Conservation (phyloP, 371 early-diverging fungal species). For the Zychaea mexicana region DNA sequence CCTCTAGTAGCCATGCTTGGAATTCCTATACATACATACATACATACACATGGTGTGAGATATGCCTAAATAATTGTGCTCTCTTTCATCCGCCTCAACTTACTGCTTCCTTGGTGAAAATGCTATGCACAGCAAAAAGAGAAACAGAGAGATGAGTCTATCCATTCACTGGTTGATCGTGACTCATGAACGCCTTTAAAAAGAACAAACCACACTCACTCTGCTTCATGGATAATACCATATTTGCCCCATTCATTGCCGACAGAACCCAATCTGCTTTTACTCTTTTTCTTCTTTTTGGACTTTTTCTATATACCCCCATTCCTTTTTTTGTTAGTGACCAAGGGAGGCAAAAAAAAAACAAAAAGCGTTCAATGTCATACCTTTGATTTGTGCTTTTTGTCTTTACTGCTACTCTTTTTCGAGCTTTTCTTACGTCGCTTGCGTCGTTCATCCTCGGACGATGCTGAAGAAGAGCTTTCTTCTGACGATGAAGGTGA, state of each 20-base stretch:
- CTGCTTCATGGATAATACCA: constrained; percentile 61
- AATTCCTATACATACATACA: constrained; percentile 53
- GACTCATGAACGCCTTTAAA: neutral
- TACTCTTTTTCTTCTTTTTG: constrained; percentile 39
- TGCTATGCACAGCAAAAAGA: constrained; percentile 24
- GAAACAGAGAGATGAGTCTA: neutral
- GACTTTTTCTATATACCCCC: constrained; percentile 12
- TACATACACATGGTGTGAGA: neutral
- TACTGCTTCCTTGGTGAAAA: constrained; percentile 61
- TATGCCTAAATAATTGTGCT: neutral
- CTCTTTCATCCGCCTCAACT: too few relatives aligned
- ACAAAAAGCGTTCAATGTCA: too few relatives aligned
- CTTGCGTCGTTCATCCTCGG: constrained; percentile 12
- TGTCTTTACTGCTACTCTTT: constrained; percentile 18
- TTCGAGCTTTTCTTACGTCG: constrained; percentile 18
- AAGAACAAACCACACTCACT: constrained; percentile 29
- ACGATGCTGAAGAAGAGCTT: constrained; percentile 12
- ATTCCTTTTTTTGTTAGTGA: too few relatives aligned
- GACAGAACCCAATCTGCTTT: constrained; percentile 21
- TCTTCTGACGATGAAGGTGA: constrained; percentile 3
- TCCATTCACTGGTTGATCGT: neutral
- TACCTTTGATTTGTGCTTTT: constrained; percentile 32
- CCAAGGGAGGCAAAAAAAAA: neutral
- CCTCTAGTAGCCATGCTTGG: constrained; percentile 76
- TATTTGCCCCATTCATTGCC: constrained; percentile 54